phyloP scores from a whole-genome alignment of 305 asterid species.

The Fraxinus sp. region DNA sequence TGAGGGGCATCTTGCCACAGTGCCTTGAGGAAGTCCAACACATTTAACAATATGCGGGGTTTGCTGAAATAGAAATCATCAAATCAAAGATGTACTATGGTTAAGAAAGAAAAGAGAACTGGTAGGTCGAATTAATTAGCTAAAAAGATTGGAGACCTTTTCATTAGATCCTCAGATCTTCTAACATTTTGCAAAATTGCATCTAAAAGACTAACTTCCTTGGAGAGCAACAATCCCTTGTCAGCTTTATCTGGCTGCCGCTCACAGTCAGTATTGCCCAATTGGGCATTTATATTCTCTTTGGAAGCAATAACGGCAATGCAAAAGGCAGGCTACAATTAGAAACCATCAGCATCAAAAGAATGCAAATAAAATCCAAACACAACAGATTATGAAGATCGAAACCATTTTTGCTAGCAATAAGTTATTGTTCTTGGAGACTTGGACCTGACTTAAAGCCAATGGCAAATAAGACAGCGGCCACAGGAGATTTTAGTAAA shows the following conservation, averaged over 20 bases:
- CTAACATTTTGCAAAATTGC: conserved; percentile 51
- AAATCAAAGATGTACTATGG: conserved; percentile 22
- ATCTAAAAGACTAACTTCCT: conserved; percentile 45
- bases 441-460: conserved; percentile 12
- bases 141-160: conserved; percentile 44
- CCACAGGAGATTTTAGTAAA: background rate
- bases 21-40: conserved; percentile 73
- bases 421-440: conserved; percentile 17
- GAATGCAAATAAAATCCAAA: conserved; percentile 5
- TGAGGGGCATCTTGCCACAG: conserved; percentile 97
- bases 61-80: conserved; percentile 49
- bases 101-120: conserved; percentile 5
- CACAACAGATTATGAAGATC: conserved; percentile 4
- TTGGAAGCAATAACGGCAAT: conserved; percentile 47
- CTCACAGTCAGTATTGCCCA: conserved; percentile 30
- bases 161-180: conserved; percentile 58
- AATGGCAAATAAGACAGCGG: background rate
- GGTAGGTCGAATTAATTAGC: conserved; percentile 12
- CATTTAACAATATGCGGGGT: conserved; percentile 47
- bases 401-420: background rate
- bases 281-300: conserved; percentile 41
- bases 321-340: conserved; percentile 83
- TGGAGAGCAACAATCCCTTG: conserved; percentile 37
- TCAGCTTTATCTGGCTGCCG: conserved; percentile 40
- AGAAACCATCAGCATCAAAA: conserved; percentile 16